Conservation (phyloP, 306 rosid genomes). For the Inga laurina region DNA sequence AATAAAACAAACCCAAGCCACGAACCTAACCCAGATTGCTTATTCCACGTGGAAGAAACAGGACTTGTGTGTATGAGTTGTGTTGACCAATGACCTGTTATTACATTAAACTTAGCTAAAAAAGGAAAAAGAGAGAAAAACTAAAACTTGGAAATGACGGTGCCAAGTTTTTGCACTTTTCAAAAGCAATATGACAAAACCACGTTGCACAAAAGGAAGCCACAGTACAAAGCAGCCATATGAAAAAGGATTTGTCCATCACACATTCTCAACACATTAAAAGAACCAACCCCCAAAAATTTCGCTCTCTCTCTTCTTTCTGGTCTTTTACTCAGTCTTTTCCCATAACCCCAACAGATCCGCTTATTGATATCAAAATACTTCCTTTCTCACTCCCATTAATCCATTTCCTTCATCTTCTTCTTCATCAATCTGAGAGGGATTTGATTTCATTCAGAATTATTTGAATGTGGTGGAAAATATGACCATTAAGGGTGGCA, state of each 20-base stretch:
- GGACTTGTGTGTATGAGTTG: neutral
- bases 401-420: neutral
- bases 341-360: slow-evolving; percentile 13
- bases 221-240: neutral
- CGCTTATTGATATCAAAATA: neutral
- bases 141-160: neutral
- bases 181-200: neutral
- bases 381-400: slow-evolving; percentile 7
- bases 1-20: neutral
- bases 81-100: neutral
- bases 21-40: neutral
- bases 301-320: neutral
- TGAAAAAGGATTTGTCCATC: neutral
- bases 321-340: slow-evolving; percentile 28
- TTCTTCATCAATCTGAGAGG: neutral
- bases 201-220: neutral
- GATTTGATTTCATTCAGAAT: neutral
- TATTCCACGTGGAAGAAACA: neutral
- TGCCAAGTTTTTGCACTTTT: neutral
- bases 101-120: neutral
- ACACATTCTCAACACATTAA: neutral
- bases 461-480: neutral
- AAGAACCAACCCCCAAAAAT: neutral
- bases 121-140: neutral
- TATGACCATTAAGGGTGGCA: slow-evolving; percentile 55